Base-by-base conservation (phyloP, 495 filamentous ascomycete species). In the Penicillium ochrochloron region DNA sequence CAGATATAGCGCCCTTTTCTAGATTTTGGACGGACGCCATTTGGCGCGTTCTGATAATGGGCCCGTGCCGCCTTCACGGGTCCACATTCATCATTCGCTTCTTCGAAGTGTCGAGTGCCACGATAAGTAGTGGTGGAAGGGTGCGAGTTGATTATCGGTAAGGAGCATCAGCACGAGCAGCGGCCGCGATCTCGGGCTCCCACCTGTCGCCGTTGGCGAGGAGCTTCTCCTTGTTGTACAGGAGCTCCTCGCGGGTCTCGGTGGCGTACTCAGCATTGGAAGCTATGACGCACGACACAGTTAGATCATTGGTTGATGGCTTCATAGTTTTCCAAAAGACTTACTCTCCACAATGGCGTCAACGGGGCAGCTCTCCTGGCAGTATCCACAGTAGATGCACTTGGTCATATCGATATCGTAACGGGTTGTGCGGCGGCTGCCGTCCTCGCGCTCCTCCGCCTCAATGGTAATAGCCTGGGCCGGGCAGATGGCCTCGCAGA, bases 391-490 rank as follows among this genome's bases (percentile, higher is more conserved):
- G 85, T 98, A 99, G 76, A 99, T 99, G 80, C 95, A 99, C 84
- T 99, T 99, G 74, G 95, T 98, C 95, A 99, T 99, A 84, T 99
- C 95, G 76, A 99, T 97, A 81, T 99, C 95, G 80, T 99, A 99
- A 74, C 94, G 88, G 57, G 94, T 97, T 53, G 95, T 99, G 71
- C 95, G 86, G 73, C 95, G 86, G 69, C 91, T 95, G 50, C 95
- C 95, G 72, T 99, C 95, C 72, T 89, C 91, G 78, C 95, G 93
- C 82, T 99, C 95, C 73, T 99, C 95, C 52, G 95, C 96, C 81
- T 99, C 95, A 70, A 99, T 99, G 25, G 94, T 98, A 75, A 98
- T 99, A 68, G 93, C 93, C 79, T 93, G 89, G 25, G 95, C 95
- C 14, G 95, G 95, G 84, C 95, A 99, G 77, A 99, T 89, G 64